Percentiles rank a stretch among this genome's conserved stretches.
These are phyloP conservation scores for Thelonectria rubi DNA, from an alignment of 2,329 filamentous ascomycete species.

Conservation along the genomic window DNA sequence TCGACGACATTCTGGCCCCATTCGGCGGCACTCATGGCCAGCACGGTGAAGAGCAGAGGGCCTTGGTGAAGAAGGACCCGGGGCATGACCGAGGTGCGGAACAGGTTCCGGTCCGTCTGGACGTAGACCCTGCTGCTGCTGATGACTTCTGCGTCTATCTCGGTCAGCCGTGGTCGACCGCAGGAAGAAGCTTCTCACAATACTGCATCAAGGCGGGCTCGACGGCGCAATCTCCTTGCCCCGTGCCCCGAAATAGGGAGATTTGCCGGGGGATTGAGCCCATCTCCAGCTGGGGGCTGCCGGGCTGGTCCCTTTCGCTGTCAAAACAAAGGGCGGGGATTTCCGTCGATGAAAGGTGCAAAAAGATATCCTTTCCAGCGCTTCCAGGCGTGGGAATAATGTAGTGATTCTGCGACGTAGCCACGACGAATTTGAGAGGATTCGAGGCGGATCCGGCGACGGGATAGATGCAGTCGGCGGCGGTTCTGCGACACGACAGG, in stretches of 20 bases:
- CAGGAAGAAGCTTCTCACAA: constrained; percentile 23
- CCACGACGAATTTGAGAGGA: constrained; percentile 35
- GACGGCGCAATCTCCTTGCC: constrained; percentile 13
- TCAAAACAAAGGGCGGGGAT: constrained; percentile 18
- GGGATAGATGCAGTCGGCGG: constrained; percentile 34
- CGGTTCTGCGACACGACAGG: constrained; percentile 24
- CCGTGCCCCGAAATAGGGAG: constrained; percentile 19
- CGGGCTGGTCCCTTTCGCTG: neutral
- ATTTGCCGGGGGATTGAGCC: constrained; percentile 15
- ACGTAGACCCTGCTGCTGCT: constrained; percentile 39
- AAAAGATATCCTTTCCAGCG: constrained; percentile 19
- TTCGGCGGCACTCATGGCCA: constrained; percentile 40
- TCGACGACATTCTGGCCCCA: constrained; percentile 32
- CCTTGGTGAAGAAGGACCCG: constrained; percentile 30
- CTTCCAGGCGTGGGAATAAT: constrained; percentile 15
- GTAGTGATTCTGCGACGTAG: constrained; percentile 28
- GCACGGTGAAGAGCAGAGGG: constrained; percentile 32
- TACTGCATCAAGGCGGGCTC: constrained; percentile 36
- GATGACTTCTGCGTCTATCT: constrained; percentile 34
- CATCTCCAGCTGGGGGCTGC: too few relatives aligned
- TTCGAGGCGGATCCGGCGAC: constrained; percentile 29
- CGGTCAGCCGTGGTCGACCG: constrained; percentile 6
- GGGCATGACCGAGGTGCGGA: constrained; percentile 37
- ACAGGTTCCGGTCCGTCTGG: constrained; percentile 33
- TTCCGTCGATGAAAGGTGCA: constrained; percentile 33